A percentile compares a stretch with the other conserved stretches of the same genome.
Evolutionary conservation across 164 flowering plant genomes (phyloP).

Genomic region (Malania oleifera): DNA sequence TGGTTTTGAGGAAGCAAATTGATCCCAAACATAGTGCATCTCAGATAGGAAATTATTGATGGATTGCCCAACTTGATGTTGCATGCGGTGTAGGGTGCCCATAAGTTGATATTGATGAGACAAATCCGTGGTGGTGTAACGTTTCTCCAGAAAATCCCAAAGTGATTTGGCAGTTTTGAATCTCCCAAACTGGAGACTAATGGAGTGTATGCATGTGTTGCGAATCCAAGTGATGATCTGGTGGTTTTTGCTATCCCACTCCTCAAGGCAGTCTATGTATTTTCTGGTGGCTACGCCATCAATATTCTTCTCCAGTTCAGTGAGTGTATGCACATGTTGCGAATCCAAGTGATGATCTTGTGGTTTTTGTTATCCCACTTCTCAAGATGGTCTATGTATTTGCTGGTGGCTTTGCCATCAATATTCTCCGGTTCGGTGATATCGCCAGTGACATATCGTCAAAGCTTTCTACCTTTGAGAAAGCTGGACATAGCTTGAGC

Average conservation of each 20-base stretch:
- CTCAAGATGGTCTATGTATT: neutral
- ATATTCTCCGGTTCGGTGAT: neutral
- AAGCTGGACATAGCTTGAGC: conserved; percentile 3
- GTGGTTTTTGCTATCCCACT: conserved; percentile 2
- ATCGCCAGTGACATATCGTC: neutral
- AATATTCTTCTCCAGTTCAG: neutral
- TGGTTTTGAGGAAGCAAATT: neutral
- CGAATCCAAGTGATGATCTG: neutral
- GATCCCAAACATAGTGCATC: neutral
- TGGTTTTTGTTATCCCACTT: conserved; percentile 2
- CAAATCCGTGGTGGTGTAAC: neutral
- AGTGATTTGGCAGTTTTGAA: neutral
- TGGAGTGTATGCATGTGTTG: neutral
- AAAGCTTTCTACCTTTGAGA: neutral
- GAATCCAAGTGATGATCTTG: neutral
- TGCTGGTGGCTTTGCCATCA: neutral
- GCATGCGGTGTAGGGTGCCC: neutral
- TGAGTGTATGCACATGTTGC: neutral
- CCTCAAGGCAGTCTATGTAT: neutral
- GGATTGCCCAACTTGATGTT: neutral
- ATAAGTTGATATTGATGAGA: neutral
- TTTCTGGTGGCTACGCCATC: neutral
- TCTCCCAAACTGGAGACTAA: conserved; percentile 1
- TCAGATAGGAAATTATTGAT: neutral
- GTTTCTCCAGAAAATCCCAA: neutral